Evolutionary conservation across 1,139 yeast species (phyloP).

Genomic region (Debaryomycetaceae sp.): DNA sequence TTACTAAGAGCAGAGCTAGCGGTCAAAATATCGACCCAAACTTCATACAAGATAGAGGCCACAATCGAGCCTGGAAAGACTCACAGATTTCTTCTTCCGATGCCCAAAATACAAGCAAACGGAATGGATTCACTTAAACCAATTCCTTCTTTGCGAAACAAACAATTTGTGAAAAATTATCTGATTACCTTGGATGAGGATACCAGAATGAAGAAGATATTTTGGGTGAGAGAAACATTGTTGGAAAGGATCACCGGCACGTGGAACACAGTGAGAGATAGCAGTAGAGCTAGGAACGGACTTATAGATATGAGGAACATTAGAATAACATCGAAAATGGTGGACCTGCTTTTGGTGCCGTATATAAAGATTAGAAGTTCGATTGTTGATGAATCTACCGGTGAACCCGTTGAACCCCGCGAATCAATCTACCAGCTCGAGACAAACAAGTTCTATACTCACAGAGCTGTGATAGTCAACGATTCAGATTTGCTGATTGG

Average conservation of each 20-base stretch:
- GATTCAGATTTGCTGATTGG: constrained; percentile 33
- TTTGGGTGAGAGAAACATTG: constrained; percentile 77
- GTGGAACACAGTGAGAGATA: constrained; percentile 47
- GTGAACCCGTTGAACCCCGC: constrained; percentile 4
- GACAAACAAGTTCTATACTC: constrained; percentile 47
- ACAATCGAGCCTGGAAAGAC: constrained; percentile 49
- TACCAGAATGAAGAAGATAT: constrained; percentile 52
- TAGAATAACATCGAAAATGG: constrained; percentile 55
- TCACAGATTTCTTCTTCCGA: constrained; percentile 64
- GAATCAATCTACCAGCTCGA: constrained; percentile 25
- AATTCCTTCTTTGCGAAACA: constrained; percentile 73
- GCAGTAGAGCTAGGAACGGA: constrained; percentile 41
- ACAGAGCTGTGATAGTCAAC: constrained; percentile 46
- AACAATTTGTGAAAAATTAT: constrained; percentile 69
- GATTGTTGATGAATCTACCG: constrained; percentile 15
- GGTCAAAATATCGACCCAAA: constrained; percentile 13
- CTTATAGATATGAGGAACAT: constrained; percentile 62
- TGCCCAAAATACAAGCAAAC: constrained; percentile 49
- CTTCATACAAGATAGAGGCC: constrained; percentile 19
- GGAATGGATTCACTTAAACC: constrained; percentile 44
- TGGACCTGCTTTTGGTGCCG: constrained; percentile 46
- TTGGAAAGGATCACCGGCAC: constrained; percentile 56
- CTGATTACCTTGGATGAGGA: constrained; percentile 54
- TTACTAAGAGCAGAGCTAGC: constrained; percentile 24
- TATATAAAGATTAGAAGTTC: constrained; percentile 38